phyloP scores from a whole-genome alignment of 1,284 basidiomycete genomes.

The Tylopilus sp. region DNA sequence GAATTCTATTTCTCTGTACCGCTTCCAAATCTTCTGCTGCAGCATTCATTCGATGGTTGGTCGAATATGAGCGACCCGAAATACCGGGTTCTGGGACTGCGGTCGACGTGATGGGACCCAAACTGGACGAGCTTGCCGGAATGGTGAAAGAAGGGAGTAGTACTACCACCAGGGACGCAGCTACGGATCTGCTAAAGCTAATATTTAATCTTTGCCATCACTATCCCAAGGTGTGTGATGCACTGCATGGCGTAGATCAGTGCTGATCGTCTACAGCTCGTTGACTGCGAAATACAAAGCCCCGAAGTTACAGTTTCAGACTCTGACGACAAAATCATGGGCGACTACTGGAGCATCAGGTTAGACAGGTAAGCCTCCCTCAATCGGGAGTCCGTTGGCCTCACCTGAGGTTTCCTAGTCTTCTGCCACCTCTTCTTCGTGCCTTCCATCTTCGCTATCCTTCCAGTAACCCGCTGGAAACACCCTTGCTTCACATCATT shows the following conservation, averaged over 20 bases:
- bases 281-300: slow-evolving; percentile 46
- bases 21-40: slow-evolving; percentile 42
- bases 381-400: background rate
- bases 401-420: slow-evolving; percentile 27
- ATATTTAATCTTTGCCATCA: slow-evolving; percentile 72
- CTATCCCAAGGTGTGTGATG: slow-evolving; percentile 51
- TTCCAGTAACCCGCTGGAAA: slow-evolving; percentile 55
- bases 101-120: slow-evolving; percentile 55
- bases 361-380: slow-evolving; percentile 55
- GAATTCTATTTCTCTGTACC: slow-evolving; percentile 72
- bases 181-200: slow-evolving; percentile 73
- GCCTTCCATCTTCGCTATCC: slow-evolving; percentile 59
- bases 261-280: slow-evolving; percentile 33
- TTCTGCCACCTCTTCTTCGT: slow-evolving; percentile 58
- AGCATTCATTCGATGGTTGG: slow-evolving; percentile 51
- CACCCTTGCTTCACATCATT: slow-evolving; percentile 70
- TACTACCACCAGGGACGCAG: slow-evolving; percentile 61
- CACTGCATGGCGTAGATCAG: background rate
- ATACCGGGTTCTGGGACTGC: slow-evolving; percentile 46
- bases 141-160: slow-evolving; percentile 48
- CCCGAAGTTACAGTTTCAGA: slow-evolving; percentile 26
- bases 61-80: slow-evolving; percentile 51
- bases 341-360: slow-evolving; percentile 66
- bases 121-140: slow-evolving; percentile 54
- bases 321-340: slow-evolving; percentile 40